Evolutionary conservation across 805 yeast genomes (phyloP), one percentile per base, ranked within the genome.

Genomic region (Spathaspora arborariae): DNA sequence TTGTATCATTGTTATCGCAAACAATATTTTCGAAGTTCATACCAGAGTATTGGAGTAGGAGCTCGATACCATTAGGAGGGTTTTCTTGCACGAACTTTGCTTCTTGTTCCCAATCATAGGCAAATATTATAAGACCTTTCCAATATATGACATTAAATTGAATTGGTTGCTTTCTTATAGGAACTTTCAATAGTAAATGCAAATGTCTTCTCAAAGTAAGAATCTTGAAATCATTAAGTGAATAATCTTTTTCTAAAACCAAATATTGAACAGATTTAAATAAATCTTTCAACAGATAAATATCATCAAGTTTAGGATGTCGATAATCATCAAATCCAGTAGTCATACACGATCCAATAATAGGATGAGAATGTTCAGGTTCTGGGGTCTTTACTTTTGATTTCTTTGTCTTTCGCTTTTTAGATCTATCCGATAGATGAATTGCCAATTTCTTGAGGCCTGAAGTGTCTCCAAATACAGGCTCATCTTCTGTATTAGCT

Each of bases 401-500:
- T 24, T 36, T 15, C 19, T 27, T 43, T 11, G 44, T 38, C 22
- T 39, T 39, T 6, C 39, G 18, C 33, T 38, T 33, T n/a, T n/a
- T 26, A 22, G 10, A 37, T 20, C 19, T 16, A 11, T 41, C 38
- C 10, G 45, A 51, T 24, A 45, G 43, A 3, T 48, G 46, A 11
- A 52, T 6, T 36, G 41, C 42, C 41, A 47, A 20, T 1, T 16
- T 24, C 13, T 49, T 44, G 18, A 48, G 37, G 2, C 55, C 57
- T 8, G 45, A 36, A 5, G 18, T 18, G 24, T 47, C 51, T 33
- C 45, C 45, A 21, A 46, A 40, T 46, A 49, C 49, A 39, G 58
- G 55, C 16, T 57, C 51, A 50, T 88, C 88, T 54, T 83, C 39
- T 10, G 13, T 3, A 20, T 20, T 81, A 8, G 86, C 76, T 60